Base-by-base conservation (phyloP, 2,329 filamentous ascomycete genomes). In the Bisporella sp. region DNA sequence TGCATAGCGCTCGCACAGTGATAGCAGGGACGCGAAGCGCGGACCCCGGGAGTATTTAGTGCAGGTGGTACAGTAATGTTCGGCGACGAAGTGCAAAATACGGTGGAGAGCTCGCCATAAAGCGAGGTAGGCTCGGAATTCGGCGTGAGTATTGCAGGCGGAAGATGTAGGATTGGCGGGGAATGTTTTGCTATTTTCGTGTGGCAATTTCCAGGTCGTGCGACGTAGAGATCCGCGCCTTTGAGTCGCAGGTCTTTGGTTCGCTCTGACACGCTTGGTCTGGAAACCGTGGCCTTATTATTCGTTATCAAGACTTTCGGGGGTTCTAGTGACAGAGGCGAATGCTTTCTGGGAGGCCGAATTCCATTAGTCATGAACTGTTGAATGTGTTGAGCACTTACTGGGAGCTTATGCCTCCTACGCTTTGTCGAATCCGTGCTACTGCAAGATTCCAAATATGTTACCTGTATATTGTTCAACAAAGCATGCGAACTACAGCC, bases 1-100 rank as follows among this genome's bases (percentile, higher is more conserved):
- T 75, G 65, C 74, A 78, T 77, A 57, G 74, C 74, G 3, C 65
- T 63, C 12, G 77, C 69, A 57, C 74, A 79, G 3, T 73, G 67
- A 57, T 79, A 78, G 61, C 75, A 78, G 0, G 74, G 75, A 5
- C 70, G 66, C 5, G 73, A 77, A 8, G 49, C 53, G 12, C 58
- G 46, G 31, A 58, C 56, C 32, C 59, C 54, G 1, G 55, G 57
- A 5, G 33, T 49, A 9, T 6, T 29, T 13, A 28, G 13, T 5
- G 37, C 4, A 6, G 48, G 9, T 33, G 40, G 11, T 21, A 6
- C 13, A 13, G 32, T 46, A 6, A 13, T 30, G 32, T 35, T 37
- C 29, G 54, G 28, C 31, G 48, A 48, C 4, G 48, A 44, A 39
- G 60, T 60, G 46, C 55, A 54, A 53, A 37, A 52, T n/a, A 50